phyloP scores from a whole-genome alignment of 352 stramenopile species.

The Phytophthora parvispora region DNA sequence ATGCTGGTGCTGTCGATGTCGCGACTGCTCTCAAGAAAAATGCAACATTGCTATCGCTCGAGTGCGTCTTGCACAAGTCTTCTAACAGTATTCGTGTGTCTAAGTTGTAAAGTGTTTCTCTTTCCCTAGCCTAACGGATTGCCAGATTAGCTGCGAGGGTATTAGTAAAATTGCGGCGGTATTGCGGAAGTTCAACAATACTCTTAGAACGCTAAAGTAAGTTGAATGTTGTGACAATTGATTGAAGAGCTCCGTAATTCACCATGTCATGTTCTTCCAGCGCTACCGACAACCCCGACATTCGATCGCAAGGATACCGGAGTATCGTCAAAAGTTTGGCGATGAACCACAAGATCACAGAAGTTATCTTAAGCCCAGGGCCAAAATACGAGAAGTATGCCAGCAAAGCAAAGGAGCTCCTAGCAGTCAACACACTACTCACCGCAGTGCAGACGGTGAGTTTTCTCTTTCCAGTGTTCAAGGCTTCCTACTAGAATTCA shows the following conservation, averaged over 20 bases:
- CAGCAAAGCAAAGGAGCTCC: conserved; percentile 32
- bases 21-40: conserved; percentile 67
- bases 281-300: conserved; percentile 51
- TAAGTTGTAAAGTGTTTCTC: background rate
- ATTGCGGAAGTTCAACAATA: conserved; percentile 62
- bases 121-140: conserved; percentile 43
- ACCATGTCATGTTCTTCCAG: conserved; percentile 12
- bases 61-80: conserved; percentile 34
- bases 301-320: conserved; percentile 54
- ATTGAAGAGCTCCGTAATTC: background rate
- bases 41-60: conserved; percentile 45
- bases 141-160: conserved; percentile 57
- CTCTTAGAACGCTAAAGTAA: conserved; percentile 51
- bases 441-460: conserved; percentile 33
- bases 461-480: background rate
- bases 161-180: conserved; percentile 36
- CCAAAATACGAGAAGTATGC: conserved; percentile 44
- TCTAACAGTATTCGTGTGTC: background rate
- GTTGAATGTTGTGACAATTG: background rate
- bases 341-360: conserved; percentile 49
- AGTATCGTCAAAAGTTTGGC: conserved; percentile 53
- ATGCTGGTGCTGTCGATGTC: conserved; percentile 57
- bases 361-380: conserved; percentile 38
- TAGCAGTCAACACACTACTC: conserved; percentile 60
- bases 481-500: background rate